Percentiles rank a stretch among this genome's conserved stretches.
Evolutionary conservation across 2,329 filamentous ascomycete genomes (phyloP).

Genomic region (Apiospora koreana): DNA sequence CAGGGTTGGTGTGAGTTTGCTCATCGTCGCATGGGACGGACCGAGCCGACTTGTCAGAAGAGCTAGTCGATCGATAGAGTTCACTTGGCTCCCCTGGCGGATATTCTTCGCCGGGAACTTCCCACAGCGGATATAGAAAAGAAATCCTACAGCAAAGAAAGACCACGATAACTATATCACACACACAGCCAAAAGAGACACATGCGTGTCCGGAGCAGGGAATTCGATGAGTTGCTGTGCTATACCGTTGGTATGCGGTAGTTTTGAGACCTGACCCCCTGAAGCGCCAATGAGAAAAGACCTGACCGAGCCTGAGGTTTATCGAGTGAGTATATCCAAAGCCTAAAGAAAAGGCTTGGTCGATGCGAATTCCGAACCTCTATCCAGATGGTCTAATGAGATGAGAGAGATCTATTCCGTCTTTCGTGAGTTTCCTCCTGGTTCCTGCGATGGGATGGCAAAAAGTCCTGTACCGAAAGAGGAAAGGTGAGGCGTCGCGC

Average conservation of each 20-base stretch:
- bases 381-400: background rate
- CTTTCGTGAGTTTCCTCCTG: background rate
- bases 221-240: background rate
- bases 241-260: background rate
- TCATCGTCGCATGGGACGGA: conserved; percentile 1
- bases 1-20: conserved; percentile 4
- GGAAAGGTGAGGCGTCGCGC: background rate
- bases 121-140: background rate
- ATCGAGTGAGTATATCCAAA: background rate
- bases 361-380: background rate
- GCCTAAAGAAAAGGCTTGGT: background rate
- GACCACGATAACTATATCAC: background rate
- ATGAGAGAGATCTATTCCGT: background rate
- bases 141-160: background rate
- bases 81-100: background rate
- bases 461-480: background rate
- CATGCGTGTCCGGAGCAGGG: background rate
- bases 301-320: background rate
- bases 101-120: background rate
- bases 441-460: background rate
- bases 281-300: background rate
- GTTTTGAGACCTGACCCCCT: background rate
- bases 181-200: background rate
- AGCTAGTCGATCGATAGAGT: background rate
- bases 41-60: background rate